Conservation (phyloP, 176 grass and related monocot genomes). For the Sorghum bicolor region DNA sequence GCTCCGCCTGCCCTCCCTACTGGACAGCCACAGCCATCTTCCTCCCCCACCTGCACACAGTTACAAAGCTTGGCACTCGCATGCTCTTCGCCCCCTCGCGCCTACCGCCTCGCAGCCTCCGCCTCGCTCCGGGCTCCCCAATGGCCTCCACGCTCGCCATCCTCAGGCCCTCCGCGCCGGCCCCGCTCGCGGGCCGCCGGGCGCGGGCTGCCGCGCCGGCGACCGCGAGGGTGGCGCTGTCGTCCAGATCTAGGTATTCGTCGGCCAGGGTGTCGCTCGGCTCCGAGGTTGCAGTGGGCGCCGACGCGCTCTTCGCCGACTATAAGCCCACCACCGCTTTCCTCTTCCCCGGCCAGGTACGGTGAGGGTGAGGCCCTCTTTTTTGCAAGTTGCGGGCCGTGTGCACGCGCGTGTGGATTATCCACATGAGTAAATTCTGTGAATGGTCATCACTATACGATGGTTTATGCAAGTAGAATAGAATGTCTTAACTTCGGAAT, state of each 20-base stretch:
- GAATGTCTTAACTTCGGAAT: not conserved
- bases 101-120: slow-evolving; percentile 8
- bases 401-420: not conserved
- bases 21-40: not conserved
- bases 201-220: slow-evolving; percentile 15
- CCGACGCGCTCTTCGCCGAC: slow-evolving; percentile 71
- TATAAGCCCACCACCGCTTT: slow-evolving; percentile 84
- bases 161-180: slow-evolving; percentile 58
- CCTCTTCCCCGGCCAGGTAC: slow-evolving; percentile 93
- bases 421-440: not conserved
- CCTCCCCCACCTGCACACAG: not conserved
- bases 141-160: slow-evolving; percentile 68
- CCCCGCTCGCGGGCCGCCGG: not conserved
- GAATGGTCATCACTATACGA: not conserved
- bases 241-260: slow-evolving; percentile 60
- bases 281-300: slow-evolving; percentile 38
- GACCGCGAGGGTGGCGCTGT: slow-evolving; percentile 34
- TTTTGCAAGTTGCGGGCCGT: not conserved
- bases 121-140: slow-evolving; percentile 4
- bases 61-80: slow-evolving; percentile 16
- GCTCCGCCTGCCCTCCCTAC: not conserved
- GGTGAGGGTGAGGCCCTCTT: not conserved
- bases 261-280: slow-evolving; percentile 55
- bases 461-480: not conserved
- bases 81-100: slow-evolving; percentile 31